Percentiles rank a stretch among this genome's conserved stretches.
Conservation (phyloP, 2,329 filamentous ascomycete species). For the Colletotrichum agaves region DNA sequence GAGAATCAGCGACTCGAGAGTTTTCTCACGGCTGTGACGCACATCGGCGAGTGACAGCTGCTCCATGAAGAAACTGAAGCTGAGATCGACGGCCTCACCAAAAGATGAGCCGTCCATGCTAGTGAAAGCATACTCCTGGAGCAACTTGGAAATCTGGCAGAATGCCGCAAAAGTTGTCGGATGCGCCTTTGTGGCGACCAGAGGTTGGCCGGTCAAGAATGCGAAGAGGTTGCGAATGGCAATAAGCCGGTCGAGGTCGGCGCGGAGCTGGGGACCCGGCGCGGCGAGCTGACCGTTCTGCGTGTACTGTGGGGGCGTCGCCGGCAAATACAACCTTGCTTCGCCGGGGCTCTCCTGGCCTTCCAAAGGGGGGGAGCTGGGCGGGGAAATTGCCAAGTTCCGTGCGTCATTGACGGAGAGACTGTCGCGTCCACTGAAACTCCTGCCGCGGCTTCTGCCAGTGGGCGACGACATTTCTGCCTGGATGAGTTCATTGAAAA, state of each 20-base stretch:
- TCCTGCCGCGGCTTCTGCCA: constrained; percentile 50
- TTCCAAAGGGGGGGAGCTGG: constrained; percentile 50
- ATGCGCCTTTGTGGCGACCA: constrained; percentile 66
- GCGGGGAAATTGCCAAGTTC: constrained; percentile 48
- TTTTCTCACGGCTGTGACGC: constrained; percentile 85
- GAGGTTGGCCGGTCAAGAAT: constrained; percentile 70
- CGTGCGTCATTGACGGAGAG: constrained; percentile 63
- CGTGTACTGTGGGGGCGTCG: constrained; percentile 47
- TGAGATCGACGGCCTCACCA: constrained; percentile 69
- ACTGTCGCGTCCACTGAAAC: constrained; percentile 59
- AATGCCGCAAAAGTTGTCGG: constrained; percentile 66
- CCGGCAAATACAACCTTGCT: constrained; percentile 65
- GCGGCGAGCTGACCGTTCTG: constrained; percentile 47
- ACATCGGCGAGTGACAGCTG: constrained; percentile 84
- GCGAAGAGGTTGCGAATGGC: constrained; percentile 74
- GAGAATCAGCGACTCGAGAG: constrained; percentile 87
- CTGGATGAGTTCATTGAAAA: constrained; percentile 65
- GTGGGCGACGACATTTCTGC: constrained; percentile 51
- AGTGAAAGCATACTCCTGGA: constrained; percentile 68
- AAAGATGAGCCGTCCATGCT: constrained; percentile 67
- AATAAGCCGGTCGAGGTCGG: constrained; percentile 65
- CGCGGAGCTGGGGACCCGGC: constrained; percentile 46
- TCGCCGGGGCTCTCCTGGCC: constrained; percentile 51
- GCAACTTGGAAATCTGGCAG: constrained; percentile 61
- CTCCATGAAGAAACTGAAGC: constrained; percentile 80